Percentiles rank a stretch among this genome's conserved stretches.
Evolutionary conservation across 2,329 filamentous ascomycete genomes (phyloP).

Genomic region (Tolypocladium tundrense): DNA sequence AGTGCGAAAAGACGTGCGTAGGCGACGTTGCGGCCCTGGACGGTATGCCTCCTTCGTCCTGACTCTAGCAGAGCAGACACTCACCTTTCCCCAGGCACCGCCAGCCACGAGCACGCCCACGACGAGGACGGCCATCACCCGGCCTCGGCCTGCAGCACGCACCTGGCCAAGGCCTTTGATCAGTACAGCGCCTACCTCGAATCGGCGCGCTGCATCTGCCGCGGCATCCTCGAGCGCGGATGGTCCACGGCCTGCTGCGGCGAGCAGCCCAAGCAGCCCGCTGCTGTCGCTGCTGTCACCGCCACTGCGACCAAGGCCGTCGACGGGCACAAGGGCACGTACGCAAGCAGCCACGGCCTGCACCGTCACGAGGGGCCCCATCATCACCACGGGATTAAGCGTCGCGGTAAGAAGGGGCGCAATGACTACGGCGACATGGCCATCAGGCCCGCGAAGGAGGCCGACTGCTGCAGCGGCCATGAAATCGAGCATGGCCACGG

Average conservation of each 20-base stretch:
- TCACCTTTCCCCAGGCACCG: constrained; percentile 3
- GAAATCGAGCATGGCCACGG: constrained; percentile 2
- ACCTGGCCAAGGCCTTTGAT: constrained; percentile 21
- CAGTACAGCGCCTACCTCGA: constrained; percentile 25
- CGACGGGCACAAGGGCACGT: background rate
- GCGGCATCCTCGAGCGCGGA: constrained; percentile 18
- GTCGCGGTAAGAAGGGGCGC: constrained; percentile 8
- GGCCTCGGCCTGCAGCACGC: constrained; percentile 18
- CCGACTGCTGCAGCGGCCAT: constrained; percentile 5
- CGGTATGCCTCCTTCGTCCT: constrained; percentile 8
- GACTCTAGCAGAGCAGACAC: background rate
- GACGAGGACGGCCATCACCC: constrained; percentile 14
- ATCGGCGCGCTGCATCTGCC: constrained; percentile 26
- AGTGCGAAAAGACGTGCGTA: constrained; percentile 20
- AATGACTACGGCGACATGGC: constrained; percentile 3
- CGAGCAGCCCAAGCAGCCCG: constrained; percentile 2
- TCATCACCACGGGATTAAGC: constrained; percentile 12
- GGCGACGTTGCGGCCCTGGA: constrained; percentile 8
- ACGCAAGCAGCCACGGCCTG: constrained; percentile 2
- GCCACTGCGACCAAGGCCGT: background rate
- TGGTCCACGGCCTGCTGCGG: constrained; percentile 17
- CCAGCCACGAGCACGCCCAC: constrained; percentile 14
- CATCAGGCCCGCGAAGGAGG: constrained; percentile 2
- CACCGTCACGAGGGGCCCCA: constrained; percentile 5
- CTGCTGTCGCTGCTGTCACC: background rate